Percentiles rank a stretch among this genome's conserved stretches.
phyloP scores from a whole-genome alignment of 768 basidiomycete species.

The Lactarius quietus region DNA sequence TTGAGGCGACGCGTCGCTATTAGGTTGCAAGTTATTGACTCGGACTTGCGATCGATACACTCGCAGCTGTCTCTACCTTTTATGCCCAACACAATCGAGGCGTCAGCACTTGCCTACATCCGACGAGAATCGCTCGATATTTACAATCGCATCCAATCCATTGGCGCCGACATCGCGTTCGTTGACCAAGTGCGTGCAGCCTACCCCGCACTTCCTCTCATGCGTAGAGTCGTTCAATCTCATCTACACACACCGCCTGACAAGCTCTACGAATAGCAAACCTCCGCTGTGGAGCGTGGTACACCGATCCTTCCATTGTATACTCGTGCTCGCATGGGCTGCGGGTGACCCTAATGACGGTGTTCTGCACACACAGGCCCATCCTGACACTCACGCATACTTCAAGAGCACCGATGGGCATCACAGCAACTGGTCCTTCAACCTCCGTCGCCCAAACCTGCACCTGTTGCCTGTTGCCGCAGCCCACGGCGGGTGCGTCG shows the following conservation, averaged over 20 bases:
- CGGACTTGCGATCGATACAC: not conserved
- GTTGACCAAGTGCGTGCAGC: conserved; percentile 50
- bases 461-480: conserved; percentile 62
- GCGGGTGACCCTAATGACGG: conserved; percentile 24
- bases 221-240: conserved; percentile 43
- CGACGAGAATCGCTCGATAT: conserved; percentile 71
- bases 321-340: not conserved
- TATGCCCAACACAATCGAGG: conserved; percentile 8
- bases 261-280: conserved; percentile 54
- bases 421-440: conserved; percentile 80
- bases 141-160: conserved; percentile 86
- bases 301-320: conserved; percentile 68
- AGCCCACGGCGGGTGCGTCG: conserved; percentile 55
- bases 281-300: conserved; percentile 93
- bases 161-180: conserved; percentile 71
- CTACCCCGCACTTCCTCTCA: conserved; percentile 50
- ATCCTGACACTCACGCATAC: conserved; percentile 51
- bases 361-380: conserved; percentile 26
- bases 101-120: conserved; percentile 44
- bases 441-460: conserved; percentile 78
- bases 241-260: not conserved
- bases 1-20: not conserved
- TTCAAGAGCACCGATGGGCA: conserved; percentile 95
- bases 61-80: not conserved
- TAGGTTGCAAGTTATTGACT: not conserved